Evolutionary conservation across 805 yeast species (phyloP).

Genomic region (Jamesozyma spencerorum): DNA sequence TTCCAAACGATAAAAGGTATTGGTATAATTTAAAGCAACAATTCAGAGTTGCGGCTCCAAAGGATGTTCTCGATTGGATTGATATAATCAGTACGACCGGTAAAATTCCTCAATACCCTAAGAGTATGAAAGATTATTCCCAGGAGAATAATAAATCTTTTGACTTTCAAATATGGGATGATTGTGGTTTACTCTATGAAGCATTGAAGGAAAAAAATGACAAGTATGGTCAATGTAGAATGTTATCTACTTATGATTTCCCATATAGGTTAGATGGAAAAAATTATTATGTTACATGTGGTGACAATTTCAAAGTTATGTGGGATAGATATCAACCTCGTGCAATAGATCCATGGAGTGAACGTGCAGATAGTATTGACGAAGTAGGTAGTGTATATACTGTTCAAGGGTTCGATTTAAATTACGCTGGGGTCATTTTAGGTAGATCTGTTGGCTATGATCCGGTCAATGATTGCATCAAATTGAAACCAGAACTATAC

Average conservation of each 20-base stretch:
- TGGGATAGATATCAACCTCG: constrained; percentile 41
- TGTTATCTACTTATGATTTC: constrained; percentile 38
- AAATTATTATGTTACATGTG: constrained; percentile 38
- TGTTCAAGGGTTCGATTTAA: constrained; percentile 40
- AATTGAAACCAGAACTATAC: constrained; percentile 31
- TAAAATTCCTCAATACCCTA: constrained; percentile 31
- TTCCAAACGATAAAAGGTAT: constrained; percentile 13
- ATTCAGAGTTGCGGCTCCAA: constrained; percentile 35
- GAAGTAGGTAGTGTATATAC: constrained; percentile 43
- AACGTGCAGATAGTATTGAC: constrained; percentile 36
- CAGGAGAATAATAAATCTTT: constrained; percentile 12
- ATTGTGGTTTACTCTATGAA: constrained; percentile 36
- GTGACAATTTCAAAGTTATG: constrained; percentile 35
- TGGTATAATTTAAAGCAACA: constrained; percentile 33
- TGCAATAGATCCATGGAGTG: constrained; percentile 37
- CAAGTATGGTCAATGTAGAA: constrained; percentile 34
- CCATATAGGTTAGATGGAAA: constrained; percentile 38
- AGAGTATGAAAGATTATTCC: constrained; percentile 4
- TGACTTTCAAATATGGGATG: constrained; percentile 34
- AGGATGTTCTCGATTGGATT: constrained; percentile 37
- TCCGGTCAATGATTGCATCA: constrained; percentile 27
- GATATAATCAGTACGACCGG: constrained; percentile 28
- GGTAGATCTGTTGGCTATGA: constrained; percentile 38
- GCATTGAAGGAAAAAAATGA: constrained; percentile 25
- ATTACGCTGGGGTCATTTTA: constrained; percentile 38